A percentile compares a stretch with the other conserved stretches of the same genome.
phyloP scores from a whole-genome alignment of 768 basidiomycete species.

The Agaricus subrufescens region DNA sequence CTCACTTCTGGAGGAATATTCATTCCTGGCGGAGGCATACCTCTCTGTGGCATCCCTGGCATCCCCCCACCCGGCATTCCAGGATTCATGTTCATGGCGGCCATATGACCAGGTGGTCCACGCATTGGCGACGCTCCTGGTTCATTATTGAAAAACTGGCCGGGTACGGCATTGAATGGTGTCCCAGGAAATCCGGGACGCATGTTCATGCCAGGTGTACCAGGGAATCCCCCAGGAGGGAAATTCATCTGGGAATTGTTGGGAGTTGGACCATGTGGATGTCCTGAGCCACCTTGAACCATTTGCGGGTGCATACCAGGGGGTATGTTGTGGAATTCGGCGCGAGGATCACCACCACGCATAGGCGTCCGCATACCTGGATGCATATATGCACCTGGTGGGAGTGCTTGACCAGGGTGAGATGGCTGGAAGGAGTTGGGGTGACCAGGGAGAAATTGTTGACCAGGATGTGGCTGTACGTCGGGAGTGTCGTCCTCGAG shows the following conservation, averaged over 20 bases:
- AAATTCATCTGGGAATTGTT: slow-evolving; percentile 21
- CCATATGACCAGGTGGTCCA: slow-evolving; percentile 15
- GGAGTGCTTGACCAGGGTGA: slow-evolving; percentile 16
- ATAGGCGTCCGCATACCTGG: slow-evolving; percentile 23
- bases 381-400: slow-evolving; percentile 12
- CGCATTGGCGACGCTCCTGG: slow-evolving; percentile 9
- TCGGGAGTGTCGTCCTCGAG: slow-evolving; percentile 31
- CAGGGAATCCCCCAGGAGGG: slow-evolving; percentile 21
- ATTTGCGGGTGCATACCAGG: slow-evolving; percentile 22
- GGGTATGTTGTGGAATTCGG: slow-evolving; percentile 17
- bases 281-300: slow-evolving; percentile 14
- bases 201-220: slow-evolving; percentile 20
- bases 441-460: slow-evolving; percentile 24
- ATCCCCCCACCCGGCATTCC: slow-evolving; percentile 27
- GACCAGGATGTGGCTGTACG: slow-evolving; percentile 23
- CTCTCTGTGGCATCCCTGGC: slow-evolving; percentile 18
- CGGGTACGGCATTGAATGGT: slow-evolving; percentile 19
- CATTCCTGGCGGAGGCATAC: slow-evolving; percentile 13
- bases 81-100: slow-evolving; percentile 17
- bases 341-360: slow-evolving; percentile 21
- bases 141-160: slow-evolving; percentile 14
- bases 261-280: slow-evolving; percentile 13
- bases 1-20: slow-evolving; percentile 21
- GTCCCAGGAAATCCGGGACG: slow-evolving; percentile 12
- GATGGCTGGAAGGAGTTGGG: slow-evolving; percentile 16